Evolutionary conservation across 345 rosid species (phyloP).

Genomic region (Hibiscus syriacus): DNA sequence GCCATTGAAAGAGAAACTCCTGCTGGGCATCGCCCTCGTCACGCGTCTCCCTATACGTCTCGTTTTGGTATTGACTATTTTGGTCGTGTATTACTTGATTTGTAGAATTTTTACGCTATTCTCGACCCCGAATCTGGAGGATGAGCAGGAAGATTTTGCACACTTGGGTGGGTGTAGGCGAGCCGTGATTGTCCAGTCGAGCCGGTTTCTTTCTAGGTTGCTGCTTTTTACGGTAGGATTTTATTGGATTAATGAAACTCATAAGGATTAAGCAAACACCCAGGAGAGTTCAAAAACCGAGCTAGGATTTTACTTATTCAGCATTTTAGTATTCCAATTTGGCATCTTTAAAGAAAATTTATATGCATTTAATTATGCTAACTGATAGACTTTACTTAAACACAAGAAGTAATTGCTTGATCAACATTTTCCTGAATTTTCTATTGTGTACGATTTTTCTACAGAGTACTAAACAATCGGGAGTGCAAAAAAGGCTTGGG

Average conservation of each 20-base stretch:
- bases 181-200: not conserved
- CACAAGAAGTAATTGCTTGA: not conserved
- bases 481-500: conserved; percentile 69
- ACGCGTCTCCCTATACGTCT: not conserved
- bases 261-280: conserved; percentile 19
- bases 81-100: not conserved
- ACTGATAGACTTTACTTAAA: not conserved
- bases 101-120: not conserved
- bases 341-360: conserved; percentile 5
- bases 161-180: not conserved
- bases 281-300: conserved; percentile 16
- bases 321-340: not conserved
- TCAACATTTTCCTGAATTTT: not conserved
- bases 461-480: conserved; percentile 25
- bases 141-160: not conserved
- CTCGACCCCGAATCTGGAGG: not conserved
- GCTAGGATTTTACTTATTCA: conserved; percentile 17
- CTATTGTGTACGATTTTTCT: not conserved
- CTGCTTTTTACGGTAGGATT: conserved; percentile 41
- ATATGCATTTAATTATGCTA: not conserved
- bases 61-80: not conserved
- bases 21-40: not conserved
- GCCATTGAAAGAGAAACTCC: not conserved
- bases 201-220: not conserved
- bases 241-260: conserved; percentile 66